Evolutionary conservation across 2,329 filamentous ascomycete genomes (phyloP), one percentile per base, ranked within the genome.

Genomic region (Ophioceras dolichostomum): DNA sequence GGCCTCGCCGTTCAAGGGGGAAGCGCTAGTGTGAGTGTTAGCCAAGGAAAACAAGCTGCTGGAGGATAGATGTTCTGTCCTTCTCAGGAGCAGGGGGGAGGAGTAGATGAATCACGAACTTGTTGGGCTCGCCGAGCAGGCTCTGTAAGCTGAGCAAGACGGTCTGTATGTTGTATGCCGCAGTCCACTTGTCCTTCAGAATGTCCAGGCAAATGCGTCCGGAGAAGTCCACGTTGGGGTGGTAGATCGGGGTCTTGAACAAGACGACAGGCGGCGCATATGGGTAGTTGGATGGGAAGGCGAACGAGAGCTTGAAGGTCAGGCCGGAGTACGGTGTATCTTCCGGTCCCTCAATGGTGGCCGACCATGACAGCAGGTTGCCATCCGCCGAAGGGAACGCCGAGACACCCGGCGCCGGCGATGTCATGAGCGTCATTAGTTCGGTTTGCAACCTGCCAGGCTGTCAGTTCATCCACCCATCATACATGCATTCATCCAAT

Each of bases 181-280:
- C 87, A 41, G 87, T 94, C 91, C 91, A 98, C 67, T 95, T 95
- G 61, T 96, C 91, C 71, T 95, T 96, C 46, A 98, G 70, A 48
- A 98, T 98, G 55, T 98, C 93, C 43, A 98, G 71, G 59, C 91
- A 98, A 61, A 98, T 98, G 39, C 91, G 76, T 29, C 91, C 91
- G 4, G 83, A 88, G 65, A 98, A 95, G 64, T 98, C 91, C 49
- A 98, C 85, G 52, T 98, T 98, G 38, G 91, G 91, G 61, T 98
- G 91, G 69, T 96, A 98, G 62, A 98, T 95, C 27, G 91, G 91
- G 6, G 93, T 98, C 68, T 88, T 94, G 77, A 95, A 98, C 41
- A 94, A 73, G 14, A 98, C 91, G 3, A 82, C 86, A 1, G 91
- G 91, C 17, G 91, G 76, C 2, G 80, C 75, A 59, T 95, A 95